Percentiles rank a stretch among this genome's conserved stretches.
These are phyloP conservation scores for Aspergillus sp. DNA, from an alignment of 2,329 filamentous ascomycete genomes.

Conservation along the genomic window DNA sequence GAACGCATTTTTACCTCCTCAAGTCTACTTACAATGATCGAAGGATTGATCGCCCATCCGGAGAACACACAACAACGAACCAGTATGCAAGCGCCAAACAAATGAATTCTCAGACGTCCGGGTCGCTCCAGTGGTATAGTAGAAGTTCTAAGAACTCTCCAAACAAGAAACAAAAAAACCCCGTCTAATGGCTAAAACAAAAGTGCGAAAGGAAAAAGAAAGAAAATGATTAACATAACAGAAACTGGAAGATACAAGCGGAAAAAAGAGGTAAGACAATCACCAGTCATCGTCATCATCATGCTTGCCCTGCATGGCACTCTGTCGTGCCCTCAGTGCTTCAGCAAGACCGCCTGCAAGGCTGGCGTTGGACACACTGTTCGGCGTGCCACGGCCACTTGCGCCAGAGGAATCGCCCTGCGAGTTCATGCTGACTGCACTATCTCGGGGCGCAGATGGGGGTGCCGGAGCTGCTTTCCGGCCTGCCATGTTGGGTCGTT, in stretches of 20 bases:
- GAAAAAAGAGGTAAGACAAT: slow-evolving; percentile 16
- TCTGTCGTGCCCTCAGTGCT: slow-evolving; percentile 73
- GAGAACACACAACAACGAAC: background rate
- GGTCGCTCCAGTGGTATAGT: slow-evolving; percentile 4
- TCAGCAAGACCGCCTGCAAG: slow-evolving; percentile 74
- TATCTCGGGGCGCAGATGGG: slow-evolving; percentile 68
- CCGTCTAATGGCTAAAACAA: slow-evolving; percentile 18
- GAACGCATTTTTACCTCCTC: slow-evolving; percentile 2
- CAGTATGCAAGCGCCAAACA: slow-evolving; percentile 10
- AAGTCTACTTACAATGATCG: background rate
- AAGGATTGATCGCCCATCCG: background rate
- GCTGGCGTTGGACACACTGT: slow-evolving; percentile 55
- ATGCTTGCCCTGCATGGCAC: slow-evolving; percentile 69
- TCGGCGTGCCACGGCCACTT: slow-evolving; percentile 71
- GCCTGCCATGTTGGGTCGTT: slow-evolving; percentile 67
- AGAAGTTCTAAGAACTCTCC: slow-evolving; percentile 7
- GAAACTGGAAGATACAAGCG: slow-evolving; percentile 14
- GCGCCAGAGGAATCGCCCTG: slow-evolving; percentile 54
- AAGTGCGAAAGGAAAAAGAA: slow-evolving; percentile 15
- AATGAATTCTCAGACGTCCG: background rate
- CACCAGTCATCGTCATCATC: slow-evolving; percentile 67
- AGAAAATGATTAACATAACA: slow-evolving; percentile 8
- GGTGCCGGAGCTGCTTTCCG: slow-evolving; percentile 72
- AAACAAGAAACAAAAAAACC: slow-evolving; percentile 5
- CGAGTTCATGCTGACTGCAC: slow-evolving; percentile 49